These are phyloP conservation scores for Suhomyces guaymorum DNA, from an alignment of 1,139 yeast genomes.

Conservation along the genomic window DNA sequence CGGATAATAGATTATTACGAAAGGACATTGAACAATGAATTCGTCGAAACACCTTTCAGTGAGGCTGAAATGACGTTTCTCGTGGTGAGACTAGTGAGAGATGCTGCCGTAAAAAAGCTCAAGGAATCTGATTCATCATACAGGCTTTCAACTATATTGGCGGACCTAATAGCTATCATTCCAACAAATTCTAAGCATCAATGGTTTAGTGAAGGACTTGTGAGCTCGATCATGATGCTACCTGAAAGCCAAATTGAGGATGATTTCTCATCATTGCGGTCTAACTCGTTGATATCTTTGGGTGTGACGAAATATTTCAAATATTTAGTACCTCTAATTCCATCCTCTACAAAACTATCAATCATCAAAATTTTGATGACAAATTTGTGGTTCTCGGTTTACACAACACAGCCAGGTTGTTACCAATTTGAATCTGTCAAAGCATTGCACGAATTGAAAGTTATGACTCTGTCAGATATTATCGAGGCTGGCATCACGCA, in stretches of 20 bases:
- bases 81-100: constrained; percentile 4
- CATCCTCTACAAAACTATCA: constrained; percentile 30
- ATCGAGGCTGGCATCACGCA: constrained; percentile 63
- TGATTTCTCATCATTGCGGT: constrained; percentile 11
- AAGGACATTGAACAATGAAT: constrained; percentile 4
- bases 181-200: constrained; percentile 9
- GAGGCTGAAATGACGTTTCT: constrained; percentile 7
- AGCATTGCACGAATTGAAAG: constrained; percentile 47
- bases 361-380: constrained; percentile 39
- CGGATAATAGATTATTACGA: constrained; percentile 13
- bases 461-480: constrained; percentile 37
- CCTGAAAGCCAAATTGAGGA: constrained; percentile 16
- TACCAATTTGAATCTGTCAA: constrained; percentile 66
- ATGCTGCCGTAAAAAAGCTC: constrained; percentile 6
- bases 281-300: constrained; percentile 34
- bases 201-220: constrained; percentile 22
- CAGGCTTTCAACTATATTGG: constrained; percentile 14
- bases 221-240: constrained; percentile 30
- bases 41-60: constrained; percentile 7
- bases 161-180: constrained; percentile 15
- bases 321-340: constrained; percentile 32
- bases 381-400: constrained; percentile 49
- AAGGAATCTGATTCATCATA: constrained; percentile 7
- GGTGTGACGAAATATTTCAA: constrained; percentile 50
- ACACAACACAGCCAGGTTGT: constrained; percentile 45